These are phyloP conservation scores for Carex scoparia DNA, from an alignment of 176 grass and related monocot species.

Conservation along the genomic window DNA sequence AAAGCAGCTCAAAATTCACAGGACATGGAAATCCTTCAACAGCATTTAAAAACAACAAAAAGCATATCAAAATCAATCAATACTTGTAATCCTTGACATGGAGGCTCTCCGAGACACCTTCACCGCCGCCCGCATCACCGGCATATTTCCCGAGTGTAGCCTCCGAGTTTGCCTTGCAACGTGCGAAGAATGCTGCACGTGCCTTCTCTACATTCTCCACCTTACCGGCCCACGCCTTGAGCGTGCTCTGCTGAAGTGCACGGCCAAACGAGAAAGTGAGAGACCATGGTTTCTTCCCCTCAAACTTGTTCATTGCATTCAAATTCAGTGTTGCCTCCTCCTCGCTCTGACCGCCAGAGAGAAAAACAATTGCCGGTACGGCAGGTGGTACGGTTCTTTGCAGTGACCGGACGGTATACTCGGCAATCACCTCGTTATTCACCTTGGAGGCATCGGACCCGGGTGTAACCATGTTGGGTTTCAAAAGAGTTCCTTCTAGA, in stretches of 20 bases:
- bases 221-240: conserved; percentile 35
- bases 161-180: conserved; percentile 40
- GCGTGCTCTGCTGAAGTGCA: conserved; percentile 36
- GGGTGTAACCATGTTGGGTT: conserved; percentile 38
- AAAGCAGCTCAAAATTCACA: background rate
- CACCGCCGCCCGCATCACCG: conserved; percentile 6
- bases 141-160: conserved; percentile 26
- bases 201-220: conserved; percentile 34
- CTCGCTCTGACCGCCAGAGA: conserved; percentile 36
- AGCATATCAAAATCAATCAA: background rate
- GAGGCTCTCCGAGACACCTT: conserved; percentile 35
- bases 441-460: conserved; percentile 25
- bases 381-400: conserved; percentile 33
- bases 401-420: conserved; percentile 26
- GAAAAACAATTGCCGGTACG: conserved; percentile 34
- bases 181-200: conserved; percentile 11
- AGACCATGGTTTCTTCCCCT: conserved; percentile 31
- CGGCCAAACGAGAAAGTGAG: conserved; percentile 38
- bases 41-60: background rate
- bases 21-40: background rate
- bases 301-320: conserved; percentile 35
- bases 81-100: conserved; percentile 42
- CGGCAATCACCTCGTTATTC: conserved; percentile 14
- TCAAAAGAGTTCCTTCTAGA: conserved; percentile 34
- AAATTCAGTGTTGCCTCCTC: conserved; percentile 33